Evolutionary conservation across 1,139 yeast genomes (phyloP).

Genomic region (Torulaspora globosa): DNA sequence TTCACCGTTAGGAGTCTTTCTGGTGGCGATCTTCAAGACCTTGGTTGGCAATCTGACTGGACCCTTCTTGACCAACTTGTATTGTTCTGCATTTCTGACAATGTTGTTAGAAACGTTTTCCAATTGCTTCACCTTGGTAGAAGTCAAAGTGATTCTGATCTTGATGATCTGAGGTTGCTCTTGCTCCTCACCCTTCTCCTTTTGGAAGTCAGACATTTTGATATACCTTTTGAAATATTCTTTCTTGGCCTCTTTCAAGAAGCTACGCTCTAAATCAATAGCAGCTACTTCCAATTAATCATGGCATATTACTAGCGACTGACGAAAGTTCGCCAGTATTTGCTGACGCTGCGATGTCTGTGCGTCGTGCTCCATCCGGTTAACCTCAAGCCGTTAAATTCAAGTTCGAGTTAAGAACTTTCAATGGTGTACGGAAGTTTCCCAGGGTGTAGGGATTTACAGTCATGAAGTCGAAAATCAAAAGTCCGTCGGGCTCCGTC

Average conservation of each 20-base stretch:
- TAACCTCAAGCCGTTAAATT: not conserved
- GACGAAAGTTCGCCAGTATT: conserved; percentile 3
- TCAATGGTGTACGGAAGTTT: not conserved
- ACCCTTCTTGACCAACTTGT: conserved; percentile 87
- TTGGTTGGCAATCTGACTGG: conserved; percentile 99
- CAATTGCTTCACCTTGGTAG: conserved; percentile 97
- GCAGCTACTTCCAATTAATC: not conserved
- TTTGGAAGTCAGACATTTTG: conserved; percentile 74
- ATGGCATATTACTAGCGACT: not conserved
- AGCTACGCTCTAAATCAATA: not conserved
- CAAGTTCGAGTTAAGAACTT: not conserved
- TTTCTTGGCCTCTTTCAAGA: conserved; percentile 8
- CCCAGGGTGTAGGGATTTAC: not conserved
- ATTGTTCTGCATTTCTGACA: conserved; percentile 79
- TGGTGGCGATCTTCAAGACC: conserved; percentile 97
- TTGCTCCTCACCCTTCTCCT: conserved; percentile 79
- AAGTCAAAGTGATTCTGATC: conserved; percentile 98
- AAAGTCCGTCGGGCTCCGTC: not conserved
- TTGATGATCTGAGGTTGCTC: conserved; percentile 86
- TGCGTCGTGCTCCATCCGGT: too few species aligned
- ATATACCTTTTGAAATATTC: conserved; percentile 40
- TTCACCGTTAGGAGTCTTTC: conserved; percentile 99
- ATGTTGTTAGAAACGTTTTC: conserved; percentile 91
- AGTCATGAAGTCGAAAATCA: not conserved
- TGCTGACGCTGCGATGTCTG: not conserved